Base-by-base conservation (phyloP, 2,329 filamentous ascomycete genomes). In the Mollisia scopiformis region DNA sequence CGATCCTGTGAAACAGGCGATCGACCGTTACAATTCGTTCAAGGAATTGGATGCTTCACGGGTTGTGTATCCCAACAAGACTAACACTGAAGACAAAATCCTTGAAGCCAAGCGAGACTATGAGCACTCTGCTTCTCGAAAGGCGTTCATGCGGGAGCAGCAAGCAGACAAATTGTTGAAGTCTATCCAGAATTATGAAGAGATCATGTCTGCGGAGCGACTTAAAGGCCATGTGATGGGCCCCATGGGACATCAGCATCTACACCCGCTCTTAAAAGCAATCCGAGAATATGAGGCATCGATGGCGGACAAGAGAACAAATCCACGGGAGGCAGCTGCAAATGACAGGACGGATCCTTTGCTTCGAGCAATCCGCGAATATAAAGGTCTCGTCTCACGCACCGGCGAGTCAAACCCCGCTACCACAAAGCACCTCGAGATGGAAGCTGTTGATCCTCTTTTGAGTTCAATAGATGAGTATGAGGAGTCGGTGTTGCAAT, bases 281-380 rank as follows among this genome's bases (percentile, higher is more conserved):
- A 62, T 62, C 25, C 56, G 37, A 46, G 47, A 62, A 28, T 62
- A 62, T 31, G 46, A 62, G 37, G 43, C 28, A 6, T 50, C 58
- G 11, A 7, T 53, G 11, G 13, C 33, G 6, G 46, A 49, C 11
- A 55, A 51, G 16, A 23, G 41, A 46, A 57, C 58, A 2, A 30
- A 49, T 49, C 30, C 35, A 3, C 27, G 13, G n/a, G 30, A 46
- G 16, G 43, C 23, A 25, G 43, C 23, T 14, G 39, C 39, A 3
- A 39, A 51, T 27, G 55, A 43, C 14, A 49, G 52, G 8, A 25
- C 53, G 19, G 39, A 62, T n/a, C 59, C 59, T 16, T 37, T 62
- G 10, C 21, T 62, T 21, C 31, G 46, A 55, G 59, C 59, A 2
- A 58, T 62, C 16, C 41, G 41, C 8, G 55, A 58, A 19, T 62